These are phyloP conservation scores for Phytophthora palmivora DNA, from an alignment of 352 stramenopile species.

Conservation along the genomic window DNA sequence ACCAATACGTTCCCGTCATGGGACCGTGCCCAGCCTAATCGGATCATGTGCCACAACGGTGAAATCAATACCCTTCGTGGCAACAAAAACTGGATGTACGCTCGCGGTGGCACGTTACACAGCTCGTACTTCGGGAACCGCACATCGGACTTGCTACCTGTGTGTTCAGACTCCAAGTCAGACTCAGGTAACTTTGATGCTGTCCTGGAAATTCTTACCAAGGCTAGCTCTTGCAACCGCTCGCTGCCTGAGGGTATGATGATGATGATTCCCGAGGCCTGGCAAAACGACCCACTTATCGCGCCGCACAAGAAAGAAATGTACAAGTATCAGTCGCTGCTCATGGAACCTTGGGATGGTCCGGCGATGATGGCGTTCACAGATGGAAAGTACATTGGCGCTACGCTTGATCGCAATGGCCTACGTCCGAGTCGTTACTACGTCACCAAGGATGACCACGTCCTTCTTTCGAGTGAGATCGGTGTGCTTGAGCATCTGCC, in stretches of 20 bases:
- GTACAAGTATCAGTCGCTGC: slow-evolving; percentile 97
- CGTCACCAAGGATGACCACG: slow-evolving; percentile 96
- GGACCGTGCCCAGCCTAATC: slow-evolving; percentile 96
- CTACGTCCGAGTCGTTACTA: slow-evolving; percentile 96
- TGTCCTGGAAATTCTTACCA: slow-evolving; percentile 95
- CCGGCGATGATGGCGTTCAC: slow-evolving; percentile 99
- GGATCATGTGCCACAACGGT: slow-evolving; percentile 99
- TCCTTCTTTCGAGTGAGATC: slow-evolving; percentile 96
- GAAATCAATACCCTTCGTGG: slow-evolving; percentile 98
- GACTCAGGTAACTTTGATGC: slow-evolving; percentile 97
- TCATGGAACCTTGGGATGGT: slow-evolving; percentile 98
- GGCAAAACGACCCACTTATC: slow-evolving; percentile 95
- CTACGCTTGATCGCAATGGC: slow-evolving; percentile 97
- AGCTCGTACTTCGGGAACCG: slow-evolving; percentile 93
- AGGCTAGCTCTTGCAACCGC: slow-evolving; percentile 89
- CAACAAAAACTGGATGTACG: slow-evolving; percentile 99
- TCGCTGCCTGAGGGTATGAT: slow-evolving; percentile 96
- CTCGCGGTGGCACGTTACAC: slow-evolving; percentile 90
- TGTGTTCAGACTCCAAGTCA: slow-evolving; percentile 95
- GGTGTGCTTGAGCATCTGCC: slow-evolving; percentile 93
- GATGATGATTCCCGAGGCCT: slow-evolving; percentile 99
- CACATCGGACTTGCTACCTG: slow-evolving; percentile 91
- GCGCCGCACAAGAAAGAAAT: slow-evolving; percentile 95
- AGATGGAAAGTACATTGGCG: slow-evolving; percentile 95
- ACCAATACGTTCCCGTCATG: slow-evolving; percentile 98